phyloP scores from a whole-genome alignment of 108 stramenopile species.

The Pseudonitzschia pungens region DNA sequence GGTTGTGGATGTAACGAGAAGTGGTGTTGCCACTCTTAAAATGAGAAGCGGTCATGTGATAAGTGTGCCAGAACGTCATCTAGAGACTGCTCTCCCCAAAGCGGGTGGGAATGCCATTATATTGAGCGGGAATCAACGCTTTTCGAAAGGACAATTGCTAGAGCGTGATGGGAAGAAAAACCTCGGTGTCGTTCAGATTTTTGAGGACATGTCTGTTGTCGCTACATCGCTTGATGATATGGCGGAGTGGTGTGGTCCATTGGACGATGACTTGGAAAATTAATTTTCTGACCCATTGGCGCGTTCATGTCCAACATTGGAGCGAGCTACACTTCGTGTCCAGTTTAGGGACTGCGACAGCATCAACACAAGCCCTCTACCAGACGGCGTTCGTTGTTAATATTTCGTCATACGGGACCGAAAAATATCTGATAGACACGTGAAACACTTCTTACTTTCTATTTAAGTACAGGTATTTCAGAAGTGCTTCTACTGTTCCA shows the following conservation, averaged over 20 bases:
- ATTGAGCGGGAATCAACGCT: conserved; percentile 49
- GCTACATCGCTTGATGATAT: conserved; percentile 78
- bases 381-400: no score
- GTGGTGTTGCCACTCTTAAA: conserved; percentile 56
- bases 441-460: no score
- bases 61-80: conserved; percentile 73
- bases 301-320: no score
- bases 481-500: no score
- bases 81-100: conserved; percentile 85
- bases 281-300: neutral
- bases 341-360: no score
- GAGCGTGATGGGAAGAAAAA: conserved; percentile 63
- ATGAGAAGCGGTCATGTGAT: conserved; percentile 64
- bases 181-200: conserved; percentile 67
- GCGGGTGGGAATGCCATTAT: conserved; percentile 76
- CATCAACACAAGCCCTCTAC: no score
- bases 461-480: no score
- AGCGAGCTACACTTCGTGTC: no score
- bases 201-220: conserved; percentile 78
- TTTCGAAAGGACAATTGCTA: conserved; percentile 69
- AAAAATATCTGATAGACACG: no score
- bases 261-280: conserved; percentile 56
- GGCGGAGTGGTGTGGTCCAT: conserved; percentile 82
- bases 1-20: conserved; percentile 71
- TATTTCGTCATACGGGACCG: no score